A percentile compares a stretch with the other conserved stretches of the same genome.
Conservation (phyloP, 169 alveolate species). For the Perkinsus chesapeaki region DNA sequence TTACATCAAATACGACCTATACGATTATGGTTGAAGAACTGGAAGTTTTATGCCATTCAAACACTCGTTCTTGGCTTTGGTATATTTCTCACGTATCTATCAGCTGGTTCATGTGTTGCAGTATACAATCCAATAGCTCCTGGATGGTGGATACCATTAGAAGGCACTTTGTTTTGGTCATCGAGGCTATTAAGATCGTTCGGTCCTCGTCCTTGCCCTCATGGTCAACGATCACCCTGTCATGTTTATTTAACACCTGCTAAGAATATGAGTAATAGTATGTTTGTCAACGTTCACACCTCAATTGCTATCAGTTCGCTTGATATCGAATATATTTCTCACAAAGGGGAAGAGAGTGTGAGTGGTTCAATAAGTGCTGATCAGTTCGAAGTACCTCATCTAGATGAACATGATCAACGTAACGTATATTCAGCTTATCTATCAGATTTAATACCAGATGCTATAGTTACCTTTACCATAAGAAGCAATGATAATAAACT, state of each 20-base stretch:
- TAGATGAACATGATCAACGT: not conserved
- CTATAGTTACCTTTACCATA: not conserved
- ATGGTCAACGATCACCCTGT: not conserved
- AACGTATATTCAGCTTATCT: not conserved
- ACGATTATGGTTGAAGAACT: not conserved
- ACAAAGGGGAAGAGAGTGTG: not conserved
- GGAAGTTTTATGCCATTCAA: not conserved
- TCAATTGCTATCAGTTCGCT: not conserved
- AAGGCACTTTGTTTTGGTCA: not conserved
- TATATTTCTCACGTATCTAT: not conserved
- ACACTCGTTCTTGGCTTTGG: not conserved
- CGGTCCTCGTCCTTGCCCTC: not conserved
- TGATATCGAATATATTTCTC: not conserved
- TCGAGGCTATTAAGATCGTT: not conserved
- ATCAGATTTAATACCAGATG: not conserved
- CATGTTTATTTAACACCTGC: not conserved
- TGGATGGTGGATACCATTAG: not conserved
- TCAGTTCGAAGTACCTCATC: not conserved
- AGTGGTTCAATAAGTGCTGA: not conserved
- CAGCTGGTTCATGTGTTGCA: not conserved
- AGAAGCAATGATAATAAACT: not conserved
- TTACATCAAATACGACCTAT: not conserved
- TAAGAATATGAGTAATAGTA: not conserved
- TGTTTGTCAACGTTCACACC: not conserved
- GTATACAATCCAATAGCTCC: not conserved